Percentiles rank a stretch among this genome's conserved stretches.
These are phyloP conservation scores for Paratrimastix pyriformis DNA, from an alignment of 78 protist genomes.

Conservation along the genomic window DNA sequence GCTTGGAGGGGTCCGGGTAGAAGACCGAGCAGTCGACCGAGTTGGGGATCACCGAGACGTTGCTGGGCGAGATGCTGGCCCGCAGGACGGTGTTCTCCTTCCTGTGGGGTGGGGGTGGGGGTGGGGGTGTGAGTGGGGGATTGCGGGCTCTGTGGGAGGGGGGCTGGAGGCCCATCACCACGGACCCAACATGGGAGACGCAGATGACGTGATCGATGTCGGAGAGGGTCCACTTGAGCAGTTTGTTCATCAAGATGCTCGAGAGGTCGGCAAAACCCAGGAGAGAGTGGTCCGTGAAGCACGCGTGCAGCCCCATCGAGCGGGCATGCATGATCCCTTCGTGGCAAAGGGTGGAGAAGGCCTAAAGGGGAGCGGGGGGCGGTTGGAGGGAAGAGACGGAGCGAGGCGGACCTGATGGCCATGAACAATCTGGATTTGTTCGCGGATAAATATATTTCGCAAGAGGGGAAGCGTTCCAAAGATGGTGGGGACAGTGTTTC, in stretches of 20 bases:
- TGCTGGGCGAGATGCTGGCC: constrained; percentile 59
- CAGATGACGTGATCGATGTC: constrained; percentile 77
- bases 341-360: constrained; percentile 77
- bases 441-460: constrained; percentile 73
- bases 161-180: no score
- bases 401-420: constrained; percentile 81
- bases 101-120: no score
- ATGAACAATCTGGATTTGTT: constrained; percentile 77
- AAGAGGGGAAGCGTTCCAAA: constrained; percentile 52
- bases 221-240: constrained; percentile 58
- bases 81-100: constrained; percentile 86
- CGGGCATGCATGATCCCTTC: constrained; percentile 76
- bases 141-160: no score
- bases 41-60: constrained; percentile 87
- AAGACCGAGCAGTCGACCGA: constrained; percentile 77
- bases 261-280: constrained; percentile 79
- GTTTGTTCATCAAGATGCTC: constrained; percentile 62
- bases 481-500: constrained; percentile 63
- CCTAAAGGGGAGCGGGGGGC: no score
- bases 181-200: constrained; percentile 71
- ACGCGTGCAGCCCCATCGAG: constrained; percentile 59
- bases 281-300: constrained; percentile 93
- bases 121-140: no score
- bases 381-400: no score
- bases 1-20: constrained; percentile 56